Evolutionary conservation across 306 rosid genomes (phyloP), one percentile per base, ranked within the genome.

Genomic region (Trifolium pratense): DNA sequence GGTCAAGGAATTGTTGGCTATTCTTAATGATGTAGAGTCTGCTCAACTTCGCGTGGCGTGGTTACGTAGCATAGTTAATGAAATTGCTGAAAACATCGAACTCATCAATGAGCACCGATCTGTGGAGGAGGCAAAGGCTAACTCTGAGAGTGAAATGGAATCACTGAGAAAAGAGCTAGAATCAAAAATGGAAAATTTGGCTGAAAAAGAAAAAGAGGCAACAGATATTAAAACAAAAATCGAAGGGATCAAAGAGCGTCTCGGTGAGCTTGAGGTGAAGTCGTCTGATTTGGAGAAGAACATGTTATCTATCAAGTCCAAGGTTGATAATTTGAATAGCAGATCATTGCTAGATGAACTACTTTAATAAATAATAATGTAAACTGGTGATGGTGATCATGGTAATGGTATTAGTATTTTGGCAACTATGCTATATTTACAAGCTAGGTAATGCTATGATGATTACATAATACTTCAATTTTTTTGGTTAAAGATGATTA

Each of bases 21-120:
- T 95, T 71, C 83, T 95, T 2, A 95, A 95, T 71, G 99, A 95
- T 71, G 96, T 90, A 0, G 99, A 95, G 78, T 80, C 92, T 74
- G 82, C 96, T 69, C 85, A 89, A 46, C 81, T 95, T 57, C 71
- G 77, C 51, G 87, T 95, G 0, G 80, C 80, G 3, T 95, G 99
- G 99, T 77, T 95, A 70, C 87, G 86, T 3, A 80, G 63, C 39
- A 72, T 79, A 18, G 84, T 95, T 32, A 66, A 80, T 7, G 90
- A 92, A 70, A 83, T 82, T 5, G 78, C 86, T 5, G 89, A 81
- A 52, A 65, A 85, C 39, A 52, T 88, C 14, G 96, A 89, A 36
- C 75, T 85, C 68, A 53, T 87, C 56, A 72, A 70, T 57, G 81
- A 87, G 82, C 95, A 82, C 59, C 86, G 56, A 0, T 52, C 80